phyloP scores from a whole-genome alignment of 768 basidiomycete species.

The Lactarius psammicola region DNA sequence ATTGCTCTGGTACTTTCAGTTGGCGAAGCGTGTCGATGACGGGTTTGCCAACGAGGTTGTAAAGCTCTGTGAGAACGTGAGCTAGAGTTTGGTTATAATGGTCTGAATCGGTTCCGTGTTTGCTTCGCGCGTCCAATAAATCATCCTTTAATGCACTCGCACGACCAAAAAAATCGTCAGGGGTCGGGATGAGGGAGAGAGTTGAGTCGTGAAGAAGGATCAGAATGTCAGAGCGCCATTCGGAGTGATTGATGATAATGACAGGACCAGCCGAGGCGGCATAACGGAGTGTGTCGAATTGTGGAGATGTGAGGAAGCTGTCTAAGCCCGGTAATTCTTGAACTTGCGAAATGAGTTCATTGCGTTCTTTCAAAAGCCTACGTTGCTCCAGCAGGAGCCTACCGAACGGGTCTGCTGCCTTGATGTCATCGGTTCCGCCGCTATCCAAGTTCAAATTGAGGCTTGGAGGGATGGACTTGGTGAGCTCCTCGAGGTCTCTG shows the following conservation, averaged over 20 bases:
- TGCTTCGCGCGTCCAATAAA: not conserved
- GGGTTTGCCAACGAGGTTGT: not conserved
- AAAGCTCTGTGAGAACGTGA: not conserved
- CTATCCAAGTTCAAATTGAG: not conserved
- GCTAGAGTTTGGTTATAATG: not conserved
- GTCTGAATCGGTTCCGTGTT: not conserved
- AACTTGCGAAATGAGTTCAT: not conserved
- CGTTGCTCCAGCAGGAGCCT: not conserved
- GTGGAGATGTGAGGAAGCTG: not conserved
- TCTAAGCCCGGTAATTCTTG: not conserved
- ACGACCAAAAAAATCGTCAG: not conserved
- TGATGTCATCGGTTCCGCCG: not conserved
- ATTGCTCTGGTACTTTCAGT: not conserved
- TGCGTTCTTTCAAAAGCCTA: not conserved
- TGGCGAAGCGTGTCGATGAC: not conserved
- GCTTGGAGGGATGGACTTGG: not conserved
- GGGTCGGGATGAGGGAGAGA: not conserved
- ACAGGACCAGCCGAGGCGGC: not conserved
- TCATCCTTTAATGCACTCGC: not conserved
- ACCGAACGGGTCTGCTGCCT: not conserved
- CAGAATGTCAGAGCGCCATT: not conserved
- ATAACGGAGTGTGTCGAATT: not conserved
- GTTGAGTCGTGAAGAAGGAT: not conserved
- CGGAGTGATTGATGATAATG: not conserved
- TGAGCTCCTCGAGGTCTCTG: not conserved